Base-by-base conservation (phyloP, 345 rosid species). In the Sapria himalayana region DNA sequence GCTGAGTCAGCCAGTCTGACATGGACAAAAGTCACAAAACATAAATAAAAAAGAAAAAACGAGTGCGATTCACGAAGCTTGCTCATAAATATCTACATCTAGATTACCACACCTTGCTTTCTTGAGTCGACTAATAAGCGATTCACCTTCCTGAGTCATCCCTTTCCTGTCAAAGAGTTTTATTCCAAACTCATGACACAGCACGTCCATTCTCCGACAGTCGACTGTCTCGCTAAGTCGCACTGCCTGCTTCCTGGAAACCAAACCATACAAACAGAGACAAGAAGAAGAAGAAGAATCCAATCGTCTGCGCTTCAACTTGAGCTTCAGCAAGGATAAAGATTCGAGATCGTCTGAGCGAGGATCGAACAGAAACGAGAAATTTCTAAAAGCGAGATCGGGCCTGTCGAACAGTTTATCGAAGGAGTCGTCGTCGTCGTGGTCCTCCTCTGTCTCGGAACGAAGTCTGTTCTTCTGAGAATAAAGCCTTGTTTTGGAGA, bases 301-400 rank as follows among this genome's bases (percentile, higher is more conserved):
- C 13, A 31, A 45, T 18, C 60, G 60, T 25, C 50, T 64, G 23
- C 43, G 62, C 25, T 44, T 45, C 19, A 60, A 58, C 34, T 59
- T 52, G 29, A 66, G 71, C 50, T 71, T 68, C 49, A 80, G 19
- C 52, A 80, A 52, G 37, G 73, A 62, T 33, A 45, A 22, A 6
- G 73, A 69, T 21, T 64, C 79, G 0, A 29, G 54, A 36, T 73
- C 77, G 48, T 60, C 48, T 0, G 79, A 73, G 10, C 43, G 51
- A 2, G 82, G 77, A 54, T 69, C 63, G 35, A 71, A 80, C 67
- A 80, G 56, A 29, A 59, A 56, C 9, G 73, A 64, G 63, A 73
- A 71, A 33, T 50, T 41, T 21, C 77, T 77, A 17, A 73, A 69
- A 39, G 40, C 37, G 16, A 73, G 42, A 50, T 80, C 77, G 16